phyloP scores from a whole-genome alignment of 2,329 filamentous ascomycete species.

The Coniochaeta sp. region DNA sequence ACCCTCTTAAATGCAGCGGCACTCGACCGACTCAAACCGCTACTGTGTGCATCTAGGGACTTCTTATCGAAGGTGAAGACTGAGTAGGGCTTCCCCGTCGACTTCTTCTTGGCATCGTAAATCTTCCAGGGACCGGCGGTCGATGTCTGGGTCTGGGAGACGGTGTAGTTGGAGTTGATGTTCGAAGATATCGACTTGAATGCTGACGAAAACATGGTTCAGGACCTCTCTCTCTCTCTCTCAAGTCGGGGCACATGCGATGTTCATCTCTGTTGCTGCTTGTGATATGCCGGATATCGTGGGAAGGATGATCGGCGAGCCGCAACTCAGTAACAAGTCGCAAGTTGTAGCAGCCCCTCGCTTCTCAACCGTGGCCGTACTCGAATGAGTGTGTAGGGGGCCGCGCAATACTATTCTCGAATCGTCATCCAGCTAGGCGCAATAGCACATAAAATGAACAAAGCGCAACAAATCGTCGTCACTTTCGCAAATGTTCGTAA shows the following conservation, averaged over 20 bases:
- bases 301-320: neutral
- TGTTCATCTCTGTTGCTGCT: neutral
- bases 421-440: neutral
- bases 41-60: conserved; percentile 63
- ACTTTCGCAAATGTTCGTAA: neutral
- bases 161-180: conserved; percentile 84
- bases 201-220: conserved; percentile 81
- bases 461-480: neutral
- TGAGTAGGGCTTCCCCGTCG: conserved; percentile 79
- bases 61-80: conserved; percentile 95
- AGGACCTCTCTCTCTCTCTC: conserved; percentile 1
- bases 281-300: neutral
- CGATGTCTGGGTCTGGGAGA: conserved; percentile 68
- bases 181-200: conserved; percentile 92
- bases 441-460: neutral
- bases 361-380: neutral
- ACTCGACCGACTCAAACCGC: conserved; percentile 53
- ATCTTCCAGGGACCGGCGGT: conserved; percentile 93
- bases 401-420: neutral
- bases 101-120: conserved; percentile 95
- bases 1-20: conserved; percentile 68
- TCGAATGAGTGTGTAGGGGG: neutral
- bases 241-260: neutral
- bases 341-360: neutral
- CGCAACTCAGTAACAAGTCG: neutral